Percentiles rank a stretch among this genome's conserved stretches.
Evolutionary conservation across 2,329 filamentous ascomycete genomes (phyloP).

Genomic region (Stromatinia cepivora): DNA sequence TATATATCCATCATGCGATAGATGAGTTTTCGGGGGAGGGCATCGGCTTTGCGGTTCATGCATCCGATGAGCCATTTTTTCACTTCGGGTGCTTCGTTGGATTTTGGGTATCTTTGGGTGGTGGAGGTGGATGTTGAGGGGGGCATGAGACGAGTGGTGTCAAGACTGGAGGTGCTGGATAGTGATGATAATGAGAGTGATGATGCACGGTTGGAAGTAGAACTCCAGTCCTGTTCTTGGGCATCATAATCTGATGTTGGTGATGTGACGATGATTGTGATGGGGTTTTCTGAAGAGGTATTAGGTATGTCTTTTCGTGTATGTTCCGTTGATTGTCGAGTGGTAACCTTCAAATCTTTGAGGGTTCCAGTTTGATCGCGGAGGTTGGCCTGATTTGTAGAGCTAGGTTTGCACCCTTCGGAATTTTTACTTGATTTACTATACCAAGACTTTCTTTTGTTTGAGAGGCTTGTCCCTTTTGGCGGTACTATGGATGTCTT

Average conservation of each 20-base stretch:
- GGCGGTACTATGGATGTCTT: not conserved
- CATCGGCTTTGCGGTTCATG: constrained; percentile 33
- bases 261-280: constrained; percentile 36
- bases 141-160: constrained; percentile 32
- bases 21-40: constrained; percentile 31
- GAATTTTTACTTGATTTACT: not conserved
- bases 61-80: constrained; percentile 33
- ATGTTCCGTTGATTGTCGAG: constrained; percentile 3
- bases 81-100: constrained; percentile 32
- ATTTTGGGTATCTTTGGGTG: constrained; percentile 24
- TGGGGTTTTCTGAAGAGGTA: constrained; percentile 23
- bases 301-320: constrained; percentile 22
- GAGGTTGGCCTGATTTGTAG: not conserved
- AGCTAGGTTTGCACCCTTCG: not conserved
- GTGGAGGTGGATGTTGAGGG: constrained; percentile 25
- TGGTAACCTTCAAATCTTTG: not conserved
- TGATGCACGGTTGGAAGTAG: constrained; percentile 9
- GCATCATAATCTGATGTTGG: constrained; percentile 31
- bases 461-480: not conserved
- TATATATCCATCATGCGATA: constrained; percentile 34
- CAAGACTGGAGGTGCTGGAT: constrained; percentile 18
- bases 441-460: constrained; percentile 15
- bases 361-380: not conserved
- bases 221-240: constrained; percentile 4
- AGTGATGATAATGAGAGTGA: not conserved